Conservation (phyloP, 768 basidiomycete genomes). For the Cubamyces lactineus region DNA sequence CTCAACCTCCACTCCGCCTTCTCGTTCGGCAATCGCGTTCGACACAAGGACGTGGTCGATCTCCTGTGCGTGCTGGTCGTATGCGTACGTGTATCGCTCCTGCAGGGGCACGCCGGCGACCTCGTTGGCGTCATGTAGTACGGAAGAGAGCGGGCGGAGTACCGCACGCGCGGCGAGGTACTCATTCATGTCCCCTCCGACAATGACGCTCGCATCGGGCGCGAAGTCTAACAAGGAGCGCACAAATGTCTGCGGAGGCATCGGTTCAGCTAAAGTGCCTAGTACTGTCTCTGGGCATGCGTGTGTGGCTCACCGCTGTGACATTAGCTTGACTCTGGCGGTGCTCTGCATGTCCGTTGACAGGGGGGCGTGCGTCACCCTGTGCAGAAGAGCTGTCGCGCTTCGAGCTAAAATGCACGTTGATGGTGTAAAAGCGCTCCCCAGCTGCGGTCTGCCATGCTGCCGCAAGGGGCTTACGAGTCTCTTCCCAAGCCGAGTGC, state of each 20-base stretch:
- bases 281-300: neutral
- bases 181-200: slow-evolving; percentile 68
- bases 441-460: slow-evolving; percentile 54
- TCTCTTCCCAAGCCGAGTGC: slow-evolving; percentile 55
- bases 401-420: slow-evolving; percentile 63
- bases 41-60: slow-evolving; percentile 64
- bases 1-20: slow-evolving; percentile 41
- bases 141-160: slow-evolving; percentile 45
- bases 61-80: slow-evolving; percentile 60
- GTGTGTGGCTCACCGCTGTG: slow-evolving; percentile 46
- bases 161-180: slow-evolving; percentile 56
- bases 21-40: slow-evolving; percentile 39
- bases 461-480: slow-evolving; percentile 63
- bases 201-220: slow-evolving; percentile 50
- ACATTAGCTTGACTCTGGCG: slow-evolving; percentile 54
- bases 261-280: neutral
- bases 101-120: slow-evolving; percentile 48
- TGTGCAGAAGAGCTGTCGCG: slow-evolving; percentile 56
- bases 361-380: slow-evolving; percentile 60
- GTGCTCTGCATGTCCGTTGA: slow-evolving; percentile 52
- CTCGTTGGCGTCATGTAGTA: slow-evolving; percentile 55
- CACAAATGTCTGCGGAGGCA: slow-evolving; percentile 49
- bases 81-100: slow-evolving; percentile 65
- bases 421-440: slow-evolving; percentile 56
- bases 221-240: slow-evolving; percentile 46